Percentiles rank a stretch among this genome's conserved stretches.
Conservation (phyloP, 2,329 filamentous ascomycete genomes). For the Fusarium falciforme region DNA sequence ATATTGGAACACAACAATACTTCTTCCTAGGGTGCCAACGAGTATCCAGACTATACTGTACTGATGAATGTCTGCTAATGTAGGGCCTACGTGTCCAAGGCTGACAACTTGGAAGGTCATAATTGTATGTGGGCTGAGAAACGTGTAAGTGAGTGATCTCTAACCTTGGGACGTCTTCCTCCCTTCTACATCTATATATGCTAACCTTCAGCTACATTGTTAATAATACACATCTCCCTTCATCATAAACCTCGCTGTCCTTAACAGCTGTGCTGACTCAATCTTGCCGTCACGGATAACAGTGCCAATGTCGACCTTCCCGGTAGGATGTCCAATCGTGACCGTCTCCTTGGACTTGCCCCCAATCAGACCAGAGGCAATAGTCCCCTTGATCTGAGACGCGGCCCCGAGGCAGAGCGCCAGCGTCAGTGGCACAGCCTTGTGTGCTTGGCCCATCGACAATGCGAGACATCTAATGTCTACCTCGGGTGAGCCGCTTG, state of each 20-base stretch:
- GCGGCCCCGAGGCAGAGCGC: conserved; percentile 64
- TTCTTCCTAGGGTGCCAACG: background rate
- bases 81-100: accelerated
- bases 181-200: background rate
- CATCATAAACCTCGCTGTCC: conserved; percentile 63
- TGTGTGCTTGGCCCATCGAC: conserved; percentile 67
- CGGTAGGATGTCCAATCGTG: conserved; percentile 60
- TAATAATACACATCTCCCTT: conserved; percentile 60
- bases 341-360: conserved; percentile 43
- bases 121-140: background rate
- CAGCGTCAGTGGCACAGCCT: conserved; percentile 66
- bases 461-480: conserved; percentile 61
- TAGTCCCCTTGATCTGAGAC: conserved; percentile 57
- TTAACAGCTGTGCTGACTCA: conserved; percentile 57
- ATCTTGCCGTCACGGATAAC: conserved; percentile 53
- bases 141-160: background rate
- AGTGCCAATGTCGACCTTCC: conserved; percentile 59
- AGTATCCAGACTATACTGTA: background rate
- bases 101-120: background rate
- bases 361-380: conserved; percentile 50
- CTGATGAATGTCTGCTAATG: background rate
- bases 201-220: background rate
- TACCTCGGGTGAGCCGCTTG: conserved; percentile 42
- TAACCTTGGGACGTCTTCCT: background rate
- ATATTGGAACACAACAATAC: background rate